Evolutionary conservation across 1,139 yeast species (phyloP).

Genomic region (Hyphopichia fennica): DNA sequence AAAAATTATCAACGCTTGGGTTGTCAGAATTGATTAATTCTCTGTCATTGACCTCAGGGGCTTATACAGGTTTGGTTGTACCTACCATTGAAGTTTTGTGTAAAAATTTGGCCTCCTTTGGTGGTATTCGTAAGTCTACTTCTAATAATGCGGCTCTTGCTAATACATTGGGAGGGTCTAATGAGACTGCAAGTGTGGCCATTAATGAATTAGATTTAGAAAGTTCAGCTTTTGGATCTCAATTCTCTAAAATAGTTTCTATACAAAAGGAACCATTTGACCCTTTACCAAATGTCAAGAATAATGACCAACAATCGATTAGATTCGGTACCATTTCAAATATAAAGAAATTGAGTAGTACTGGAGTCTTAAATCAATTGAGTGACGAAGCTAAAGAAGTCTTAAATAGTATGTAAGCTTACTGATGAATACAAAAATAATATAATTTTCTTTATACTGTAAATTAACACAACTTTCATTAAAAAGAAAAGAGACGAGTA

Average conservation of each 20-base stretch:
- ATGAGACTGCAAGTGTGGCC: slow-evolving; percentile 13
- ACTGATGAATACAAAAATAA: not conserved
- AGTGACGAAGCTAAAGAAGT: slow-evolving; percentile 21
- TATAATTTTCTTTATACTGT: slow-evolving; percentile 2
- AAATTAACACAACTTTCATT: no score
- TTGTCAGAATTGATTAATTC: slow-evolving; percentile 52
- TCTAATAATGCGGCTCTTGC: slow-evolving; percentile 26
- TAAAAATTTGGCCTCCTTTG: slow-evolving; percentile 43
- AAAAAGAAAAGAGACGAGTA: no score
- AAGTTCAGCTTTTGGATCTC: slow-evolving; percentile 77
- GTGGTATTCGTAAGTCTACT: slow-evolving; percentile 30
- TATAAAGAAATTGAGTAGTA: slow-evolving; percentile 29
- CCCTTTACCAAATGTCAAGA: slow-evolving; percentile 54
- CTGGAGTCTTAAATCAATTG: slow-evolving; percentile 32
- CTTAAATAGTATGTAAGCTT: slow-evolving; percentile 8
- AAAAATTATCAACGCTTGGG: slow-evolving; percentile 77
- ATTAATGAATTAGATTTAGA: slow-evolving; percentile 60
- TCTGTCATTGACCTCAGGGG: slow-evolving; percentile 26
- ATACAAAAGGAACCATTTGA: slow-evolving; percentile 64
- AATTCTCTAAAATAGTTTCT: slow-evolving; percentile 70
- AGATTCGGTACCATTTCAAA: slow-evolving; percentile 28
- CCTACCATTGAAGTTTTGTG: slow-evolving; percentile 55
- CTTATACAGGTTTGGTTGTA: slow-evolving; percentile 43
- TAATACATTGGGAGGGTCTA: slow-evolving; percentile 10
- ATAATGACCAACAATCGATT: slow-evolving; percentile 34